Percentiles rank a stretch among this genome's conserved stretches.
Conservation (phyloP, 192 early-diverging fungal species). For the Gonapodya sp. region DNA sequence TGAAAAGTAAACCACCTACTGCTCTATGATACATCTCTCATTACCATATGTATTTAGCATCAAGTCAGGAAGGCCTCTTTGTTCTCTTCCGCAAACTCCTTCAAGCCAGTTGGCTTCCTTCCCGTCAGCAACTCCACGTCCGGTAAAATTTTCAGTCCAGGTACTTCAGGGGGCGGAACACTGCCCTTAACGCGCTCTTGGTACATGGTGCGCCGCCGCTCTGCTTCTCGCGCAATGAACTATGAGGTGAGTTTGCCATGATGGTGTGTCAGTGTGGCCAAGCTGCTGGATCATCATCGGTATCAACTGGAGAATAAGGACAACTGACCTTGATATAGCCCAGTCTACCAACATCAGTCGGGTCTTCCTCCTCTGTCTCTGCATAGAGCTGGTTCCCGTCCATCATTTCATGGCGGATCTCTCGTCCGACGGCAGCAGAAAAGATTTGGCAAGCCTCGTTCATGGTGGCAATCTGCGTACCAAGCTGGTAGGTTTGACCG, state of each 20-base stretch:
- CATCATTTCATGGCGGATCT: neutral
- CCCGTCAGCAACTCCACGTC: slow-evolving; percentile 1
- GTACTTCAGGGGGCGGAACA: neutral
- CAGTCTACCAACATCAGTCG: slow-evolving; percentile 1
- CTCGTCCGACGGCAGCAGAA: neutral
- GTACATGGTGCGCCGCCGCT: neutral
- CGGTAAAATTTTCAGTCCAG: neutral
- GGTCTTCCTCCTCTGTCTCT: neutral
- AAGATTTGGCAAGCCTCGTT: slow-evolving; percentile 1
- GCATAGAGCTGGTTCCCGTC: neutral
- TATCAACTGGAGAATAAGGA: neutral
- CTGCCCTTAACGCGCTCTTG: neutral
- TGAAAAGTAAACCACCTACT: no score
- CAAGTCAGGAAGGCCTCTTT: neutral
- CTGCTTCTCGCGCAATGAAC: neutral
- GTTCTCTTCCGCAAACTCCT: neutral
- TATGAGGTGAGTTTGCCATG: no score
- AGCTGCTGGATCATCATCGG: neutral
- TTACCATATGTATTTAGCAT: no score
- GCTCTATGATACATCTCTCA: no score
- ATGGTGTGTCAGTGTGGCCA: neutral
- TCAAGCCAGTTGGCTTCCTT: neutral
- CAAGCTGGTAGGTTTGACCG: neutral
- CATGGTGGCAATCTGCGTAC: neutral
- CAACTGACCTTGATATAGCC: neutral